phyloP scores from a whole-genome alignment of 1,139 yeast species.

The Magnusiomyces fungicola region DNA sequence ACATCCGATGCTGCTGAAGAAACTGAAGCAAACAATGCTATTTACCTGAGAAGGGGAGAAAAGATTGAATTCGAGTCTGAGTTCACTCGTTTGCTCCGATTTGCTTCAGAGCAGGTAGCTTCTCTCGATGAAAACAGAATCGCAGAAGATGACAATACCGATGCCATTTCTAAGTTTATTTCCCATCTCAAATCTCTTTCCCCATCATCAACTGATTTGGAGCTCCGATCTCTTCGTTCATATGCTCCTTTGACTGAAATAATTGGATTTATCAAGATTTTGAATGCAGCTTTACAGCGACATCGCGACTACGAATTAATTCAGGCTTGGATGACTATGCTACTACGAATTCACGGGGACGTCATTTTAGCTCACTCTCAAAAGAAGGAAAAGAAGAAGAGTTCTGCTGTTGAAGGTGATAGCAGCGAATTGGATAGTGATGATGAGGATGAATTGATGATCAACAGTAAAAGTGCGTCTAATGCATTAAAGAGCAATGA shows the following conservation, averaged over 20 bases:
- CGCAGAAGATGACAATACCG: not conserved
- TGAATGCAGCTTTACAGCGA: conserved; percentile 50
- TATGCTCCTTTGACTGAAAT: conserved; percentile 59
- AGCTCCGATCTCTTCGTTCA: conserved; percentile 70
- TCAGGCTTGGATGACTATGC: conserved; percentile 71
- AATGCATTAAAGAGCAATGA: not conserved
- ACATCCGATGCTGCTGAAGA: conserved; percentile 29
- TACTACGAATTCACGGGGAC: conserved; percentile 77
- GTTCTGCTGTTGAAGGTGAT: conserved; percentile 9
- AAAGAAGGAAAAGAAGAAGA: conserved; percentile 1
- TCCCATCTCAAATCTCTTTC: conserved; percentile 52
- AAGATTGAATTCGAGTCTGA: conserved; percentile 45
- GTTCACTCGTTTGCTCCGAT: conserved; percentile 54
- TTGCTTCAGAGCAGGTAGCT: conserved; percentile 41
- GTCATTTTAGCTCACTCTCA: conserved; percentile 42
- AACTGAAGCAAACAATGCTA: conserved; percentile 15
- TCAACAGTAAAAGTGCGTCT: not conserved
- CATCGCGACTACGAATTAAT: conserved; percentile 61
- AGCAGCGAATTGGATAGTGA: conserved; percentile 6
- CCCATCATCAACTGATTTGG: conserved; percentile 78
- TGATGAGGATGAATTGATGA: conserved; percentile 1
- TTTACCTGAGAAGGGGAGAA: conserved; percentile 12
- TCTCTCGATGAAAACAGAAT: conserved; percentile 17
- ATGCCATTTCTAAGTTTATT: conserved; percentile 38
- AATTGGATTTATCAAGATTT: conserved; percentile 54